phyloP scores from a whole-genome alignment of 495 filamentous ascomycete genomes.

The Penicillium nucicola region DNA sequence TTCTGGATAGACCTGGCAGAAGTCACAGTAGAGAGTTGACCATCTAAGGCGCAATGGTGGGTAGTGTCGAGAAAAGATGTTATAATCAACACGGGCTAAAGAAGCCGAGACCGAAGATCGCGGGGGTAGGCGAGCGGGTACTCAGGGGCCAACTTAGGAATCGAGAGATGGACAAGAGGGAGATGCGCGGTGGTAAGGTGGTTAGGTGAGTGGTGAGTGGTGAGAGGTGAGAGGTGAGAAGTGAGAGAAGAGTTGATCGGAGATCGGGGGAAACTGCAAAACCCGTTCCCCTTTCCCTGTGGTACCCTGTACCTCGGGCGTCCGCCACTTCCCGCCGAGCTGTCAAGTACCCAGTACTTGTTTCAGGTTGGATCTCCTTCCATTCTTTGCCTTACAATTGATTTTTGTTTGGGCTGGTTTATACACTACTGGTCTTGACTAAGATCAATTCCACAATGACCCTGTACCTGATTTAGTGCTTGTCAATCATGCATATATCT shows the following conservation, averaged over 20 bases:
- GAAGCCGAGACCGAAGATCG: not conserved
- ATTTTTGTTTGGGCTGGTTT: no score
- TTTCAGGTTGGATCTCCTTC: not conserved
- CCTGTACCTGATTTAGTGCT: no score
- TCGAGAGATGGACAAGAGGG: not conserved
- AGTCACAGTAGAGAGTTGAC: not conserved
- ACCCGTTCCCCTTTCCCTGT: slow-evolving; percentile 2
- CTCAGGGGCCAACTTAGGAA: not conserved
- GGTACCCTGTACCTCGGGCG: not conserved
- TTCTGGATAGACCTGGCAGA: not conserved
- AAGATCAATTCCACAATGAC: no score
- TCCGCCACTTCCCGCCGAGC: not conserved
- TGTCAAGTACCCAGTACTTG: not conserved
- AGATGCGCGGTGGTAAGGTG: not conserved
- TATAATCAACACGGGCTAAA: not conserved
- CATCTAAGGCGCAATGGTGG: not conserved
- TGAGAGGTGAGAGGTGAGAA: not conserved
- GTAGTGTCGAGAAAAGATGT: not conserved
- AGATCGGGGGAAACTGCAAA: slow-evolving; percentile 1
- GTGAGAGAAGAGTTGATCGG: not conserved
- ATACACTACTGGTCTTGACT: not conserved
- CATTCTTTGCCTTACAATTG: not conserved
- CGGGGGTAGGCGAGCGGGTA: not conserved
- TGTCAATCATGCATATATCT: not conserved
- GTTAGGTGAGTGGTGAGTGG: not conserved